Conservation (phyloP, 1,284 basidiomycete genomes). For the Schizopora paradoxa region DNA sequence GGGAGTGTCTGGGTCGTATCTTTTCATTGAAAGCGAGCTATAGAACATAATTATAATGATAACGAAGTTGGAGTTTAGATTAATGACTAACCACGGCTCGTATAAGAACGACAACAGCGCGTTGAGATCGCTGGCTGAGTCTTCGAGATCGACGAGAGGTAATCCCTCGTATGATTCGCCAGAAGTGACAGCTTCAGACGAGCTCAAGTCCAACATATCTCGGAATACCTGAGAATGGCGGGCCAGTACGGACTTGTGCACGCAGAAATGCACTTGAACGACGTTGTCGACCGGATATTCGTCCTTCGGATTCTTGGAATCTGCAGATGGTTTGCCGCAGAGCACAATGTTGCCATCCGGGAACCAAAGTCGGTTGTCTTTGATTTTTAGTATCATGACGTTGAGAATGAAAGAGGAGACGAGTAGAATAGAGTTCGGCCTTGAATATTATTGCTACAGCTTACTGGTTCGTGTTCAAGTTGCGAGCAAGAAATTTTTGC, state of each 20-base stretch:
- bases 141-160: neutral
- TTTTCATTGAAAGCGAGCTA: neutral
- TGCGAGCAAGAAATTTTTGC: too few relatives aligned
- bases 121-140: neutral
- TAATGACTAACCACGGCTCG: neutral
- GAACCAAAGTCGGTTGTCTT: constrained; percentile 24
- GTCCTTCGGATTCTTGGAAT: neutral
- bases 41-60: neutral
- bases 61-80: neutral
- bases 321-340: constrained; percentile 17
- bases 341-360: constrained; percentile 31
- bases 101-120: neutral
- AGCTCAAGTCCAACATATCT: constrained; percentile 1
- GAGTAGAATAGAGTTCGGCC: too few relatives aligned
- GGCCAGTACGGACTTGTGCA: constrained; percentile 3
- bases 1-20: neutral
- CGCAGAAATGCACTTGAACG: neutral
- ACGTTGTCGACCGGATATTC: neutral
- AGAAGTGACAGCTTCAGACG: neutral
- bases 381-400: too few relatives aligned
- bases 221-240: constrained; percentile 1
- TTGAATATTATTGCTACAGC: too few relatives aligned
- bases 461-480: too few relatives aligned
- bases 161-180: constrained; percentile 1
- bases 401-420: too few relatives aligned